Base-by-base conservation (phyloP, 208 protist genomes). In the Leishmania tarentolae region DNA sequence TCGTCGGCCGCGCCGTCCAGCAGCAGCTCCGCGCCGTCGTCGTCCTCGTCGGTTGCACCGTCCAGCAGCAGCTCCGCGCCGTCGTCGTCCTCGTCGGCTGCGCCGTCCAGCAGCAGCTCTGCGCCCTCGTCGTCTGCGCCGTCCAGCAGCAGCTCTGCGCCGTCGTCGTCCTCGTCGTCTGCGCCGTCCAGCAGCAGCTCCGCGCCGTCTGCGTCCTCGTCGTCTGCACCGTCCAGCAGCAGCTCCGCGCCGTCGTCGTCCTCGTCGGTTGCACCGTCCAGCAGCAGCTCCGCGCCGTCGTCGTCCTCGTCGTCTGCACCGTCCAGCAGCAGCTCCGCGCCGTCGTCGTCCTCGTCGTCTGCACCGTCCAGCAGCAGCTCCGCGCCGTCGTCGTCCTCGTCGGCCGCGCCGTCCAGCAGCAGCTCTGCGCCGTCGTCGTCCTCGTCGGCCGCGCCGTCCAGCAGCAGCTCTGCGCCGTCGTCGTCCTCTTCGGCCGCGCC, bases 141-240 rank as follows among this genome's bases (percentile, higher is more conserved):
- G 57, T 63, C 57, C 57, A 63, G 57, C 57, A 63, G 57, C 57
- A 63, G 57, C 57, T 63, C 57, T 31, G 57, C 53, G 53, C 53
- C 53, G 53, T 53, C 56, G 56, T 61, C 56, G 56, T 63, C 57
- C 57, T 63, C 57, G 57, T 63, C 57, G 57, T 63, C 57, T 63
- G 57, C 57, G 57, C 57, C 57, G 57, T 63, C 57, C 53, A 57
- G 53, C 57, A 63, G 57, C 57, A 63, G 57, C 57, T 63, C 57
- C 28, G 57, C 57, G 57, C 57, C 57, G 19, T 61, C 56, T 7
- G 11, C 56, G 21, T 61, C 56, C 56, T 61, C 56, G 56, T 61
- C 56, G 56, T 61, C 56, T 61, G 56, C 56, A 2, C 56, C 56
- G 56, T 61, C 56, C 56, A 61, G 56, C 56, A 61, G 56, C 56